Base-by-base conservation (phyloP, 2,329 filamentous ascomycete genomes). In the Fusarium irregulare region DNA sequence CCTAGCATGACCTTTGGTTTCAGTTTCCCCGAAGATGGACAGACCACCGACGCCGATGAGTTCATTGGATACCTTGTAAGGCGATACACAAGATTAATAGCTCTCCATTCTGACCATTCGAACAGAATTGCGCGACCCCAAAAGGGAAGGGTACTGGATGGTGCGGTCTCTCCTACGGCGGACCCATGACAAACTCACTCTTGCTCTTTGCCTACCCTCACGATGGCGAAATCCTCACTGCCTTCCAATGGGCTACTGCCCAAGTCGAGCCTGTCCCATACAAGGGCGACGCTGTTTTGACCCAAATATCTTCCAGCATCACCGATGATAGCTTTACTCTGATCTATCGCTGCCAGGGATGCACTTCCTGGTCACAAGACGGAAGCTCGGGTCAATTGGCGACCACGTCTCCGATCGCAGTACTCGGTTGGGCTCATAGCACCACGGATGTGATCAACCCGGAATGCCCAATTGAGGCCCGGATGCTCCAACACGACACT, bases 161-260 rank as follows among this genome's bases (percentile, higher is more conserved):
- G 59, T 61, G 59, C 6, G 59, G 59, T 40, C 59, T 61, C 45
- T 61, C 59, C 11, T 61, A 61, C 11, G 59, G 56, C 8, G 59
- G 59, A 32, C 20, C 56, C 16, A 61, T 61, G 59, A 50, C 59
- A 30, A 61, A 61, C 37, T 60, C 59, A 1, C 59, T 61, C 20
- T 21, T 61, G 1, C 45, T 61, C 27, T 51, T 61, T 20, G 59
- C 56, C 6, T 61, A 61, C 56, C 56, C 59, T 16, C 45, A 61
- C 23, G 59, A 61, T 8, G 59, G 55, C 18, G 45, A 61, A 25
- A 27, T 61, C 6, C 28, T 60, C 7, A 60, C 56, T 0, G 13
- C 56, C 11, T 61, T 61, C 20, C 28, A 40, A 7, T 61, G 59
- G 59, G 59, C 59, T 4, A 61, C 14, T 18, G 59, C 59, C 6